These are phyloP conservation scores for Boletus pseudo-olivaceus DNA, from an alignment of 768 basidiomycete species.

Conservation along the genomic window DNA sequence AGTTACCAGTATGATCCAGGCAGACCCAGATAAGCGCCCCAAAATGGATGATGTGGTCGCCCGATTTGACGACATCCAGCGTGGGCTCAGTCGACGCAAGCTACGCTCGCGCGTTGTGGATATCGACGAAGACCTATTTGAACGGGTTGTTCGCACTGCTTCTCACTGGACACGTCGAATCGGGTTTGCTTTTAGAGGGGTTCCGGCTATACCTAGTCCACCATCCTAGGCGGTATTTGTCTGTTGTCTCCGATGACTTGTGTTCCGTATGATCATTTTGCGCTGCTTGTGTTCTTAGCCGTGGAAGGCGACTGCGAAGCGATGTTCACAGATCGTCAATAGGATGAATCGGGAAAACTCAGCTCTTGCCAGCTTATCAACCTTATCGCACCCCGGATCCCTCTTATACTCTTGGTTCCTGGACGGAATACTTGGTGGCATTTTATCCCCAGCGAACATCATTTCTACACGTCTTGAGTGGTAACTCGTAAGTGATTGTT, in stretches of 20 bases:
- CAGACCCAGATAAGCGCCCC: slow-evolving; percentile 20
- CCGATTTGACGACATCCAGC: slow-evolving; percentile 14
- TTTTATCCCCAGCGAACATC: too few species aligned
- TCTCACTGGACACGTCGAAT: slow-evolving; percentile 26
- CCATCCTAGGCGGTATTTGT: background rate
- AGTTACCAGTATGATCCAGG: slow-evolving; percentile 19
- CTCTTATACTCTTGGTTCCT: too few species aligned
- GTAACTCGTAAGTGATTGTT: background rate
- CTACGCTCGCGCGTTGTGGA: slow-evolving; percentile 30
- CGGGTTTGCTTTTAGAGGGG: slow-evolving; percentile 1
- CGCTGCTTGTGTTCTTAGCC: background rate
- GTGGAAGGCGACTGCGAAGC: too few species aligned
- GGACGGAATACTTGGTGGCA: too few species aligned
- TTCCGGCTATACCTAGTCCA: slow-evolving; percentile 13
- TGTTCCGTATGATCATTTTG: background rate
- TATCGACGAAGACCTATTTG: slow-evolving; percentile 12
- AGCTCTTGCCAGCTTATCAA: too few species aligned
- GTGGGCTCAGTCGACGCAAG: slow-evolving; percentile 8
- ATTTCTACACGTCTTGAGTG: too few species aligned
- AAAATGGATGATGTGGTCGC: slow-evolving; percentile 20
- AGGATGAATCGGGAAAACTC: too few species aligned
- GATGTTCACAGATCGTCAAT: too few species aligned
- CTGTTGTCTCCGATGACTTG: background rate
- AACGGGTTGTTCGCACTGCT: slow-evolving; percentile 4
- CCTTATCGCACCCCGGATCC: too few species aligned